Evolutionary conservation across 2,329 filamentous ascomycete genomes (phyloP).

Genomic region (Davidsoniella virescens): DNA sequence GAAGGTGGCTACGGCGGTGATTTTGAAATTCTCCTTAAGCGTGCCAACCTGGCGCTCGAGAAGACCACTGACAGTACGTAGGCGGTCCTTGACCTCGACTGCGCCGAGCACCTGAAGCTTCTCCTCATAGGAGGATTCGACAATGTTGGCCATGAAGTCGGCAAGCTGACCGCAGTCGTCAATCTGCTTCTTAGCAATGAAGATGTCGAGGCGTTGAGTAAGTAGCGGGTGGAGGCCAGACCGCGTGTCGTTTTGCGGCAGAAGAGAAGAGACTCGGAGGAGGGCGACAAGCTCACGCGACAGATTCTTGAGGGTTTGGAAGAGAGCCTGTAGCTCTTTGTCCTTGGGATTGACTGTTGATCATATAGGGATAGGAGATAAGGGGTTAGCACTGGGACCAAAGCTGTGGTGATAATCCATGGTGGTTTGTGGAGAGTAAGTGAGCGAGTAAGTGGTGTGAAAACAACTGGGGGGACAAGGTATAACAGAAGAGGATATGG

Average conservation of each 20-base stretch:
- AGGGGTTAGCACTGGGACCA: slow-evolving; percentile 4
- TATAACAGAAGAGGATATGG: not conserved
- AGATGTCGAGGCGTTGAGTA: slow-evolving; percentile 69
- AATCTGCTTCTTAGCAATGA: slow-evolving; percentile 68
- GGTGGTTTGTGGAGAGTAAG: not conserved
- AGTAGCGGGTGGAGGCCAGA: slow-evolving; percentile 65
- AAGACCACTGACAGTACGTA: slow-evolving; percentile 70
- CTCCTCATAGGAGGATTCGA: slow-evolving; percentile 77
- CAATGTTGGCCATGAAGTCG: slow-evolving; percentile 91
- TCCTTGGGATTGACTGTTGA: slow-evolving; percentile 25
- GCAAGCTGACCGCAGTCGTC: slow-evolving; percentile 72
- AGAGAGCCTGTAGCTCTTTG: slow-evolving; percentile 50
- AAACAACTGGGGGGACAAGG: not conserved
- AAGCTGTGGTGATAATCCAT: not conserved
- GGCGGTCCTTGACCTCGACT: slow-evolving; percentile 57
- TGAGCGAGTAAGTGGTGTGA: not conserved
- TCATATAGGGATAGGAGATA: slow-evolving; percentile 1
- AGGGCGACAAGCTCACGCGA: slow-evolving; percentile 77
- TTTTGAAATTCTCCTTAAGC: slow-evolving; percentile 76
- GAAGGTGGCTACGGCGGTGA: slow-evolving; percentile 59
- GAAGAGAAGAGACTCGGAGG: slow-evolving; percentile 67
- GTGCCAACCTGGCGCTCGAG: slow-evolving; percentile 65
- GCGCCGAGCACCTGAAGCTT: slow-evolving; percentile 78
- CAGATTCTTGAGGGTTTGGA: slow-evolving; percentile 65
- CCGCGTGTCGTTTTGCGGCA: slow-evolving; percentile 50